phyloP scores from a whole-genome alignment of 208 protist species.

The Polymyxa betae region DNA sequence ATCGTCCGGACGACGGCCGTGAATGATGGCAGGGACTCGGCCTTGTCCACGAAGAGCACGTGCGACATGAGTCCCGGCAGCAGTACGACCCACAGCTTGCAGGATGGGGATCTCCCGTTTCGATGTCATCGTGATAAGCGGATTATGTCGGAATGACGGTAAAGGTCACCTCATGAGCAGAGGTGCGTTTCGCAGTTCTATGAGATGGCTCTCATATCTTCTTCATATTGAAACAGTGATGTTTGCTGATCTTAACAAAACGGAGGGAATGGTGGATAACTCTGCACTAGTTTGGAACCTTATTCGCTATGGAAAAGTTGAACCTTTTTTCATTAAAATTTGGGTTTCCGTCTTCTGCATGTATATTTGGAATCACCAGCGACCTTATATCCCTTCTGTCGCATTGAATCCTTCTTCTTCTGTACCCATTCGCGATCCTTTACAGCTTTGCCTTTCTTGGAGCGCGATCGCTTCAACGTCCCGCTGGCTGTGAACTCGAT shows the following conservation, averaged over 20 bases:
- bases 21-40: neutral
- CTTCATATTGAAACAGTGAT: too few species aligned
- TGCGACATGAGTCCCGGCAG: neutral
- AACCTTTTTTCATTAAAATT: slow-evolving; percentile 35
- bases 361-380: slow-evolving; percentile 56
- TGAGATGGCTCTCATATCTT: too few species aligned
- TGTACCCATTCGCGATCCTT: slow-evolving; percentile 48
- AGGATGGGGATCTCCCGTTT: neutral
- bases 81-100: neutral
- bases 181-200: too few species aligned
- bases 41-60: neutral
- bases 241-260: too few species aligned
- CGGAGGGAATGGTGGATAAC: too few species aligned
- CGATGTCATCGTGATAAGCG: neutral
- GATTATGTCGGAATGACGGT: too few species aligned
- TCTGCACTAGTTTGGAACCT: too few species aligned
- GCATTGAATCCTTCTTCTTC: slow-evolving; percentile 48
- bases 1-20: slow-evolving; percentile 16
- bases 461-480: neutral
- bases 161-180: too few species aligned
- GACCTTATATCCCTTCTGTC: slow-evolving; percentile 27
- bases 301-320: too few species aligned
- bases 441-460: neutral
- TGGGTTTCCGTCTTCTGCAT: slow-evolving; percentile 3
- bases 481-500: neutral